These are phyloP conservation scores for Alternaria sp. DNA, from an alignment of 2,329 filamentous ascomycete species.

Conservation along the genomic window DNA sequence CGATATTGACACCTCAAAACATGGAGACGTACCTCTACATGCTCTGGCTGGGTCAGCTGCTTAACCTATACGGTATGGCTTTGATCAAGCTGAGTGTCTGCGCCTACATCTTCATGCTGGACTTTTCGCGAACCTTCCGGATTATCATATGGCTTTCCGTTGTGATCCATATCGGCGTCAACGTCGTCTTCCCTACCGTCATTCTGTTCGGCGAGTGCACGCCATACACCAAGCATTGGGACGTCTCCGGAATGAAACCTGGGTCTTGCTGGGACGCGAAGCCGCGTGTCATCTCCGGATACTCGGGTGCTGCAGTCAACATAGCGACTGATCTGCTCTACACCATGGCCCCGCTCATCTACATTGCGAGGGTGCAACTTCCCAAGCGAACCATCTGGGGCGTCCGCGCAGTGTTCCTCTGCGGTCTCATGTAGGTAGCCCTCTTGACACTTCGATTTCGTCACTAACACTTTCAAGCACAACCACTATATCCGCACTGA, in stretches of 20 bases:
- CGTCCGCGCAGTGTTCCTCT: slow-evolving; percentile 34
- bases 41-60: slow-evolving; percentile 31
- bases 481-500: slow-evolving; percentile 34
- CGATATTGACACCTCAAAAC: slow-evolving; percentile 25
- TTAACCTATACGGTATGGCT: slow-evolving; percentile 38
- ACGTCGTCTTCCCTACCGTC: slow-evolving; percentile 32
- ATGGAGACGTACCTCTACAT: slow-evolving; percentile 24
- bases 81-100: slow-evolving; percentile 38
- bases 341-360: slow-evolving; percentile 31
- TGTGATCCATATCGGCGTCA: slow-evolving; percentile 26
- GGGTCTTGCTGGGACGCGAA: slow-evolving; percentile 31
- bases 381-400: slow-evolving; percentile 35
- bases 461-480: slow-evolving; percentile 20
- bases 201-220: slow-evolving; percentile 31
- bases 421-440: slow-evolving; percentile 31
- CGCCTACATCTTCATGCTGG: slow-evolving; percentile 34
- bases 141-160: slow-evolving; percentile 31
- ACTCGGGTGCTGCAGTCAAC: slow-evolving; percentile 33
- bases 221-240: slow-evolving; percentile 33
- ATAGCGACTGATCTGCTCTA: slow-evolving; percentile 35
- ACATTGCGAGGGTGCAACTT: slow-evolving; percentile 32
- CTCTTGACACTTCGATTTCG: fast-evolving
- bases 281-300: slow-evolving; percentile 35
- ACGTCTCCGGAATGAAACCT: slow-evolving; percentile 23
- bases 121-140: slow-evolving; percentile 30